Conservation (phyloP, 2,329 filamentous ascomycete genomes). For the Fusarium xyrophilum region DNA sequence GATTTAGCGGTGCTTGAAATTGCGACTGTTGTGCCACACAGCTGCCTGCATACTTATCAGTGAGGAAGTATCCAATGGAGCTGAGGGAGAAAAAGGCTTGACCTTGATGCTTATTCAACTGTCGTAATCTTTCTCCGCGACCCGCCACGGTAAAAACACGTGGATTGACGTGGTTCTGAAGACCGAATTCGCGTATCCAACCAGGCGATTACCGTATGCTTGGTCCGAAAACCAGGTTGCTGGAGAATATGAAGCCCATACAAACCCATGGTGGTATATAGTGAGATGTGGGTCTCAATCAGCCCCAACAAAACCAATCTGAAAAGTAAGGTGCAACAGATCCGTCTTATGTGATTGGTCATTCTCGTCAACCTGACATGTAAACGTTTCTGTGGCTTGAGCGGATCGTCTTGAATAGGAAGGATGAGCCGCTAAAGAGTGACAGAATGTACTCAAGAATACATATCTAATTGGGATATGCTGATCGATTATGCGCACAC, state of each 20-base stretch:
- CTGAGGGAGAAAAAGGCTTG: neutral
- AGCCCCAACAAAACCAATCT: conserved; percentile 6
- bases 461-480: neutral
- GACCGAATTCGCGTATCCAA: conserved; percentile 5
- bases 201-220: neutral
- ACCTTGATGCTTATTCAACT: neutral
- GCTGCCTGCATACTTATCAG: neutral
- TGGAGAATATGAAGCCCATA: conserved; percentile 17
- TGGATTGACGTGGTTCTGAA: conserved; percentile 1
- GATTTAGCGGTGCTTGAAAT: neutral
- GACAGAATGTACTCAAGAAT: neutral
- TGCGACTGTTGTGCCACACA: conserved; percentile 6
- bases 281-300: conserved; percentile 8
- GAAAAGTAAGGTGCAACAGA: conserved; percentile 10
- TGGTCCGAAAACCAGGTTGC: conserved; percentile 30
- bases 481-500: neutral
- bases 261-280: conserved; percentile 4
- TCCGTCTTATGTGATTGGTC: conserved; percentile 17
- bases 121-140: neutral
- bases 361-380: neutral
- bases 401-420: conserved; percentile 14
- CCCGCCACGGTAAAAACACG: neutral
- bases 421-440: conserved; percentile 7
- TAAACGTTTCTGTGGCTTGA: conserved; percentile 7
- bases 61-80: neutral